A percentile compares a stretch with the other conserved stretches of the same genome.
These are phyloP conservation scores for Exophiala spinifera DNA, from an alignment of 2,329 filamentous ascomycete species.

Conservation along the genomic window DNA sequence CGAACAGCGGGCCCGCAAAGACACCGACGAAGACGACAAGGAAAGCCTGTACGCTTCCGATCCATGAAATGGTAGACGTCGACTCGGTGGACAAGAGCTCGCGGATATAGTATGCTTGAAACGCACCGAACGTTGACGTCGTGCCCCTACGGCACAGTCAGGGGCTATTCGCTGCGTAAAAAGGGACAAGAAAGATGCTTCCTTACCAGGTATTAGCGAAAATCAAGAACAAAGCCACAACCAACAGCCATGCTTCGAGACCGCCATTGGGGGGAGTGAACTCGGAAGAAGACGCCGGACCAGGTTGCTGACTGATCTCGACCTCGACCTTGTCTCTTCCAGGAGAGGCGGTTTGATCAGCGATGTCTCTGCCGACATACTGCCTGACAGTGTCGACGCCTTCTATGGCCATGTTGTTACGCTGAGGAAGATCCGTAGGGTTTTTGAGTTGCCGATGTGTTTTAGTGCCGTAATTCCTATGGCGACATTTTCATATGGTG, in stretches of 20 bases:
- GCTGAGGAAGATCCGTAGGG: too few relatives aligned
- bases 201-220: constrained; percentile 27
- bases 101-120: constrained; percentile 28
- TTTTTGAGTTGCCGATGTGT: too few relatives aligned
- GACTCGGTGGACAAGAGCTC: constrained; percentile 25
- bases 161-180: not conserved
- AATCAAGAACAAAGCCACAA: constrained; percentile 27
- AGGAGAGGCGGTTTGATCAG: too few relatives aligned
- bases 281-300: not conserved
- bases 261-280: constrained; percentile 25
- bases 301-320: not conserved
- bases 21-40: constrained; percentile 41
- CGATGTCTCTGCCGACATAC: too few relatives aligned
- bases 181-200: not conserved
- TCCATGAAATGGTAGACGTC: constrained; percentile 43
- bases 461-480: too few relatives aligned
- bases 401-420: too few relatives aligned
- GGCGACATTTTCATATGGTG: too few relatives aligned
- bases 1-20: constrained; percentile 41
- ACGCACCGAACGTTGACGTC: constrained; percentile 27
- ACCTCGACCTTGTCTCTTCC: not conserved
- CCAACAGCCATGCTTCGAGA: constrained; percentile 24
- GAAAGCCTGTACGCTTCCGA: constrained; percentile 42
- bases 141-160: constrained; percentile 22
- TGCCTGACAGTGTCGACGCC: too few relatives aligned